Evolutionary conservation across 202 grass and related monocot genomes (phyloP).

Genomic region (Setaria italica): DNA sequence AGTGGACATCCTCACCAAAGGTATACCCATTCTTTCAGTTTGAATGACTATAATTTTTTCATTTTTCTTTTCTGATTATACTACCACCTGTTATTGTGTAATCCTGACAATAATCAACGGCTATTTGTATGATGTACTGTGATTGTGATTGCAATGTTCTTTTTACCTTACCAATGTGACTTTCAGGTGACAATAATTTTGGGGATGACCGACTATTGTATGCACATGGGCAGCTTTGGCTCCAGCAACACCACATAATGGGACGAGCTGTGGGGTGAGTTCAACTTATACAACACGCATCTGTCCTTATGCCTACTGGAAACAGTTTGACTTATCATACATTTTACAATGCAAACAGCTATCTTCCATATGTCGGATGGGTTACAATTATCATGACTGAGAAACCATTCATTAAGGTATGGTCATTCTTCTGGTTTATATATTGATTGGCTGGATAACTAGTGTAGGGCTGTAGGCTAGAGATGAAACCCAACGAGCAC

Average conservation of each 20-base stretch:
- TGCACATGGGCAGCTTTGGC: constrained; percentile 90
- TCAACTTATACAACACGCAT: constrained; percentile 1
- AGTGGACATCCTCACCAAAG: constrained; percentile 97
- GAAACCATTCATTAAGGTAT: constrained; percentile 88
- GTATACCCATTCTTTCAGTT: constrained; percentile 43
- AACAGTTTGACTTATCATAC: constrained; percentile 15
- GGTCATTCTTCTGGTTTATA: constrained; percentile 18
- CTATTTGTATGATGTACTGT: neutral
- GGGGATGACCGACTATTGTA: constrained; percentile 83
- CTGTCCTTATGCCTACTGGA: constrained; percentile 28
- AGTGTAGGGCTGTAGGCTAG: neutral
- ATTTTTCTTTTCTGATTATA: neutral
- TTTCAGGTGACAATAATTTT: constrained; percentile 88
- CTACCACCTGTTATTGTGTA: constrained; percentile 4
- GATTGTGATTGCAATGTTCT: neutral
- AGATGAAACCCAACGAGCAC: neutral
- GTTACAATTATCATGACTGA: constrained; percentile 92
- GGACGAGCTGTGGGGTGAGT: constrained; percentile 89
- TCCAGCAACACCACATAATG: constrained; percentile 96
- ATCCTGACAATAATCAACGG: constrained; percentile 4
- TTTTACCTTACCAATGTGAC: constrained; percentile 31
- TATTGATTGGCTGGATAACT: neutral
- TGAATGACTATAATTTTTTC: neutral
- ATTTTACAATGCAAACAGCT: constrained; percentile 56
- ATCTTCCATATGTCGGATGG: constrained; percentile 89